Evolutionary conservation across 768 basidiomycete genomes (phyloP), one percentile per base, ranked within the genome.

Genomic region (Myochromella boudieri): DNA sequence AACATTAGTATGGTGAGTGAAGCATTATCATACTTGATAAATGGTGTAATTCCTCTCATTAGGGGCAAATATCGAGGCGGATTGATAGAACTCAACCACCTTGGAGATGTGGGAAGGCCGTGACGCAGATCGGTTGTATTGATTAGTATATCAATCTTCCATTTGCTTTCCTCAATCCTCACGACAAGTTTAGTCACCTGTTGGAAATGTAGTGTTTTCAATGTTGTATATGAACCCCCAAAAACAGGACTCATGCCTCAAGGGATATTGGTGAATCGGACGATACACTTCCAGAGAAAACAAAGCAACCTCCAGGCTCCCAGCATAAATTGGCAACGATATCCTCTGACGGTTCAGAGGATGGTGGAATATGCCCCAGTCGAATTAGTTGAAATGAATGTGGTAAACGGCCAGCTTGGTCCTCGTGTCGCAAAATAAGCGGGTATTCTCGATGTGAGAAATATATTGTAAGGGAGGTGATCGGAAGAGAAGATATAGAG

Each of bases 71-170:
- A 88, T 2, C 67, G 68, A 2, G 69, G 65, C 0, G 85, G 82
- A 38, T 75, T 61, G 1, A 81, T 41, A 4, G 78, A 80, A 40
- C 69, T 75, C 41, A 90, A 59, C 89, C 89, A 91, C 42, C 67
- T 67, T 10, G 65, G 48, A 21, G 51, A 51, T 3, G 71, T 67
- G 10, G 60, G 49, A 12, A 57, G 52, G 24, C 66, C 68, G 27
- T 67, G 64, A 7, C 71, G 72, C 24, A 62, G 55, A 14, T 56
- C 60, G 44, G 64, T 67, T 1, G 78, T 73, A 17, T 74, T 68
- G 41, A 84, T 68, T 0, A 81, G 78, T 25, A 92, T 63, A 33
- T 86, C 74, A 20, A 93, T 69, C 33, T 68, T 76, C 91, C 91
- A 93, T 22, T 62, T 68, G 28, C 78, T 78, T 60, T 85, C 75